Percentiles rank a stretch among this genome's conserved stretches.
Evolutionary conservation across 2,329 filamentous ascomycete species (phyloP).

Genomic region (Nectriaceae sp.): DNA sequence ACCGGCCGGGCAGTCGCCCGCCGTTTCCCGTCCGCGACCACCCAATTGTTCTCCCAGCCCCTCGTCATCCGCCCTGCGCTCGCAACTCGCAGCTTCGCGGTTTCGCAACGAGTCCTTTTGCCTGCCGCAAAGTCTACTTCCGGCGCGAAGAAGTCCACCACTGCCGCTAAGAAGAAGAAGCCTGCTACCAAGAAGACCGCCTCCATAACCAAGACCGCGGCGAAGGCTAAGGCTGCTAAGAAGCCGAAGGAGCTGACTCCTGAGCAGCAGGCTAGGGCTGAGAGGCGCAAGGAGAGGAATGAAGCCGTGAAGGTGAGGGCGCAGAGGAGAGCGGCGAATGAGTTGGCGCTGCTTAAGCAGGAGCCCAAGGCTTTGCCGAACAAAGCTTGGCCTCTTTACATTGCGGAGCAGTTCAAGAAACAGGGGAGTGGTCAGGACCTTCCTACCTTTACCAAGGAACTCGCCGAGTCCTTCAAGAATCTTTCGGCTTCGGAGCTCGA

Average conservation of each 20-base stretch:
- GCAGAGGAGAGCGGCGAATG: no score
- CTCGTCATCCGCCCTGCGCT: constrained; percentile 17
- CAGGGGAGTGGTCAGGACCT: constrained; percentile 9
- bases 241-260: background rate
- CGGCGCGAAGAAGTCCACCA: constrained; percentile 15
- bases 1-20: constrained; percentile 41
- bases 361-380: constrained; percentile 34
- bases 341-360: constrained; percentile 44
- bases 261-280: background rate
- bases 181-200: constrained; percentile 21
- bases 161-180: constrained; percentile 23
- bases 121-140: constrained; percentile 20
- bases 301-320: no score
- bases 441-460: constrained; percentile 21
- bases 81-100: constrained; percentile 33
- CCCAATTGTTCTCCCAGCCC: constrained; percentile 24
- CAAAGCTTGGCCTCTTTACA: constrained; percentile 41
- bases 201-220: constrained; percentile 19
- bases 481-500: constrained; percentile 32
- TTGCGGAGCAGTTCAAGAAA: constrained; percentile 35
- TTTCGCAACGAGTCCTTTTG: constrained; percentile 30
- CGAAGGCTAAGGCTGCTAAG: constrained; percentile 5
- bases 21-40: constrained; percentile 31
- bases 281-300: constrained; percentile 10
- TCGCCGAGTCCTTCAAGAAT: constrained; percentile 39